phyloP scores from a whole-genome alignment of 1,284 basidiomycete species.

The Sanghuangporus baumii region DNA sequence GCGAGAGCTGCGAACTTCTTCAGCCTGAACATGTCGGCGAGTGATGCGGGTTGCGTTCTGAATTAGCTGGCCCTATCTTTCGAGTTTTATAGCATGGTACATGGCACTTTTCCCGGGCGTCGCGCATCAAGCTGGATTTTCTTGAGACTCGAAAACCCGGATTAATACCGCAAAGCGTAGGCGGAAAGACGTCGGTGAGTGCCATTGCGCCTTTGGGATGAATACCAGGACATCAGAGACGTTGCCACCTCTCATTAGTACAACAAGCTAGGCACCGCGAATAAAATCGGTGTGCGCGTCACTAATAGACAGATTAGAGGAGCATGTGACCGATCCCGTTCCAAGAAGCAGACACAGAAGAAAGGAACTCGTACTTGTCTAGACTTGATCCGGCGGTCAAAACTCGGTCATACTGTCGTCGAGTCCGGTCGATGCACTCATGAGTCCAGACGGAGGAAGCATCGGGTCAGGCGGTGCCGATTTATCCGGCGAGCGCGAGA shows the following conservation, averaged over 20 bases:
- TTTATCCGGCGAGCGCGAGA: slow-evolving; percentile 1
- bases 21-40: slow-evolving; percentile 36
- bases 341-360: background rate
- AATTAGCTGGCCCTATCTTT: background rate
- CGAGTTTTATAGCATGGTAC: slow-evolving; percentile 4
- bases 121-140: background rate
- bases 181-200: slow-evolving; percentile 44
- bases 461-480: background rate
- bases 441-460: background rate
- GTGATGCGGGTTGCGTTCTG: slow-evolving; percentile 3
- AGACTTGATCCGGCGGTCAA: slow-evolving; percentile 6
- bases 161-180: slow-evolving; percentile 33
- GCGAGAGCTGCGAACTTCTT: slow-evolving; percentile 37
- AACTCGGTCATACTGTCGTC: slow-evolving; percentile 8
- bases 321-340: slow-evolving; percentile 7
- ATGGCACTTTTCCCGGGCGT: background rate
- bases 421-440: background rate
- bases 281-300: background rate
- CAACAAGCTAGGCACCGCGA: slow-evolving; percentile 4
- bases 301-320: background rate
- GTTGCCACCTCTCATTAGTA: background rate
- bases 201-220: slow-evolving; percentile 17
- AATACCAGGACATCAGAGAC: background rate
- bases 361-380: background rate
- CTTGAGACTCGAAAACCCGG: slow-evolving; percentile 30